These are phyloP conservation scores for Trametes pubescens DNA, from an alignment of 1,284 basidiomycete genomes.

Conservation along the genomic window DNA sequence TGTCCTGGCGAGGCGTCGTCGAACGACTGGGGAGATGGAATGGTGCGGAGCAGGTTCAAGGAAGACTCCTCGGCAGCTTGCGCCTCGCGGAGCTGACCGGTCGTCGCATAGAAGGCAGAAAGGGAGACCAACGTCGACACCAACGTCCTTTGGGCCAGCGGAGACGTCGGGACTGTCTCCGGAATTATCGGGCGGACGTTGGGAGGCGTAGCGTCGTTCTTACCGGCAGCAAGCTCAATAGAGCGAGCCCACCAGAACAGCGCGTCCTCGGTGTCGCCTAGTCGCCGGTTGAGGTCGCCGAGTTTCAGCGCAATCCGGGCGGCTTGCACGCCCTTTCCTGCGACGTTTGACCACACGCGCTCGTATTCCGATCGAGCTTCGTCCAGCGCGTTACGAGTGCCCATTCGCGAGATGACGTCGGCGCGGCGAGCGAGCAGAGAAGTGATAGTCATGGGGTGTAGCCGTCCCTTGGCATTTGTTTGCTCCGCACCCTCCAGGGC, in stretches of 20 bases:
- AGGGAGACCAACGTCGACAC: conserved; percentile 73
- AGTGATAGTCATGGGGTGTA: conserved; percentile 61
- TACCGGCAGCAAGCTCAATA: conserved; percentile 53
- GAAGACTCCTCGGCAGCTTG: conserved; percentile 71
- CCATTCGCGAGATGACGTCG: conserved; percentile 73
- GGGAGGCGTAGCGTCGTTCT: conserved; percentile 14
- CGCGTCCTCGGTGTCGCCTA: conserved; percentile 62
- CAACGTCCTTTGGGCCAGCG: conserved; percentile 73
- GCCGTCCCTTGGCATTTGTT: conserved; percentile 44
- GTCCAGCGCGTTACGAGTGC: conserved; percentile 59
- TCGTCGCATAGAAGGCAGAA: conserved; percentile 75
- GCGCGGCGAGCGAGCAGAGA: conserved; percentile 73
- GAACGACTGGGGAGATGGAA: conserved; percentile 58
- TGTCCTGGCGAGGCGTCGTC: conserved; percentile 60
- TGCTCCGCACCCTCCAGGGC: conserved; percentile 58
- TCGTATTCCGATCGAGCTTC: conserved; percentile 72
- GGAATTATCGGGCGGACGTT: conserved; percentile 46
- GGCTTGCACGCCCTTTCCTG: conserved; percentile 51
- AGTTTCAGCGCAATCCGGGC: conserved; percentile 71
- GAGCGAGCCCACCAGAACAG: conserved; percentile 72
- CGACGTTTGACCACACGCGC: conserved; percentile 61
- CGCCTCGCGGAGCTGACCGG: conserved; percentile 73
- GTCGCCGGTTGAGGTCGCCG: conserved; percentile 65
- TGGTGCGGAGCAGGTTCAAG: conserved; percentile 72
- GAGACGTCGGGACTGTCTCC: conserved; percentile 58